Evolutionary conservation across 768 basidiomycete genomes (phyloP).

Genomic region (Daedaleopsis nitida): DNA sequence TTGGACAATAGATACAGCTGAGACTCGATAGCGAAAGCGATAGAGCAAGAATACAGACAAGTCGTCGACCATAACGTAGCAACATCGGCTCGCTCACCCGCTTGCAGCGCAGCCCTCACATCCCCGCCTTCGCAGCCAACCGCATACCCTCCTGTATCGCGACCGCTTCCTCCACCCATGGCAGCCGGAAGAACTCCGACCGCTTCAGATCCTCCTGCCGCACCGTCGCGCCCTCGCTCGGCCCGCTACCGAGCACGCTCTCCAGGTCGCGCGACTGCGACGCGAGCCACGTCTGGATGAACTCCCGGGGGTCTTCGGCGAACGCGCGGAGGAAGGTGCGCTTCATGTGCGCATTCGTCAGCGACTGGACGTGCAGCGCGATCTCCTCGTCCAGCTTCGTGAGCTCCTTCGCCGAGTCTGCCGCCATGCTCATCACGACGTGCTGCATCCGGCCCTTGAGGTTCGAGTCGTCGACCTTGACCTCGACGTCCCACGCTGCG

Average conservation of each 20-base stretch:
- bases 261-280: constrained; percentile 92
- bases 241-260: constrained; percentile 82
- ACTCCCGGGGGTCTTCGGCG: constrained; percentile 71
- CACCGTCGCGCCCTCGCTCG: constrained; percentile 74
- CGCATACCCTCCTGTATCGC: constrained; percentile 69
- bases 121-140: too few relatives aligned
- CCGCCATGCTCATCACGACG: constrained; percentile 66
- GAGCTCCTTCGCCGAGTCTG: constrained; percentile 69
- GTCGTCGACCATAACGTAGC: too few relatives aligned
- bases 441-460: constrained; percentile 73
- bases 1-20: too few relatives aligned
- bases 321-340: constrained; percentile 85
- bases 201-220: constrained; percentile 86
- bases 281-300: constrained; percentile 89
- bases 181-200: constrained; percentile 88
- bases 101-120: too few relatives aligned
- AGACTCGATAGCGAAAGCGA: too few relatives aligned
- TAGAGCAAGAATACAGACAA: too few relatives aligned
- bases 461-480: too few relatives aligned
- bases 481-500: constrained; percentile 85
- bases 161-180: constrained; percentile 91
- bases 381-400: constrained; percentile 90
- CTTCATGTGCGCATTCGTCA: constrained; percentile 87
- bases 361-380: constrained; percentile 78
- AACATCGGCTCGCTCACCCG: too few relatives aligned